Base-by-base conservation (phyloP, 495 filamentous ascomycete genomes). In the Rusavskia elegans region DNA sequence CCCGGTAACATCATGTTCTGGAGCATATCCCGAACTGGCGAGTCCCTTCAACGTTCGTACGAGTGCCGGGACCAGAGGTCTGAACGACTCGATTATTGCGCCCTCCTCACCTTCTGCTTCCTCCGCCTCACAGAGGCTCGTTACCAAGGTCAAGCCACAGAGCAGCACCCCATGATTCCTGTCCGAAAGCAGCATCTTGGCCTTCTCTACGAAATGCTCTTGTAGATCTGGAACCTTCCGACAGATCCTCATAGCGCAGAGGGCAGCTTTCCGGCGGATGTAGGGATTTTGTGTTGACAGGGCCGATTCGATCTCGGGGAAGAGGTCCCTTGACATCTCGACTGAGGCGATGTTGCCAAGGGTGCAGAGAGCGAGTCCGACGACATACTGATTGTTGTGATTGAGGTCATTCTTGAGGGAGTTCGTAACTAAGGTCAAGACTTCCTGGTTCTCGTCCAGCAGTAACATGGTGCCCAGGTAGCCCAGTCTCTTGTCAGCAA, bases 231-330 rank as follows among this genome's bases (percentile, higher is more conserved):
- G 92, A 40, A 97, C 93, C 66, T 98, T 98, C 57, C 89, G 81
- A 69, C 89, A 95, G 70, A 98, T 94, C 38, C 93, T 78, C 93
- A 98, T 98, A n/a, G 92, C 92, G 66, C 92, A 98, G n/a, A 98
- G 76, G 6, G 92, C 93, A 35, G 93, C 92, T 74, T 98, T 98
- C 48, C 92, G 80, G 48, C 90, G 81, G 61, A 97, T 95, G 59
- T 98, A 98, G 11, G 92, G 90, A 65, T 98, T 98, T 36, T 87
- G 83, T 29, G 87, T 94, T 13, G 88, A 87, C 51, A 96, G 70
- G 19, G 97, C 79, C 39, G 71, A 82, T 68, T 97, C 93, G 58
- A 98, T 84, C 74, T 98, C 89, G 57, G 85, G 74, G 68, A 97
- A 98, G 20, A 98, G 73, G 68, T 98, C 92, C 69, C 92, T 78